phyloP scores from a whole-genome alignment of 2,329 filamentous ascomycete species.

The Aspergillus latus region DNA sequence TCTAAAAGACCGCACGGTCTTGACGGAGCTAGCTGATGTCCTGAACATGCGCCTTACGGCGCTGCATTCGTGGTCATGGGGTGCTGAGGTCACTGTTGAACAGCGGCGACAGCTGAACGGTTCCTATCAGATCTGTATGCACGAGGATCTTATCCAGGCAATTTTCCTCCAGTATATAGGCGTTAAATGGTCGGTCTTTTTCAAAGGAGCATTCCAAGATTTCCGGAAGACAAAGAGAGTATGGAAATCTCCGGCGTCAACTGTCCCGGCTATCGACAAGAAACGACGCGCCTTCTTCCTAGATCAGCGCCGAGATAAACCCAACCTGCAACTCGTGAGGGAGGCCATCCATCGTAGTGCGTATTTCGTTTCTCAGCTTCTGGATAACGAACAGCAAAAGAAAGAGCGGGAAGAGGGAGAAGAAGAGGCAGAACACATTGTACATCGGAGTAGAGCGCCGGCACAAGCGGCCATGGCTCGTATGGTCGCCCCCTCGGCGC shows the following conservation, averaged over 20 bases:
- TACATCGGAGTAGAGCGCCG: too few species aligned
- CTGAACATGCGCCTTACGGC: slow-evolving; percentile 15
- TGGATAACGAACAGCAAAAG: slow-evolving; percentile 2
- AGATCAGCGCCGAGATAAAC: neutral
- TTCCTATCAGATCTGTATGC: slow-evolving; percentile 15
- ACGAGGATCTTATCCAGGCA: slow-evolving; percentile 19
- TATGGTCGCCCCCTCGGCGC: neutral
- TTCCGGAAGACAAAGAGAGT: slow-evolving; percentile 4
- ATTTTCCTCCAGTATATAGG: slow-evolving; percentile 18
- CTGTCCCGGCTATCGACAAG: slow-evolving; percentile 10
- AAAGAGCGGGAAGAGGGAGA: slow-evolving; percentile 10
- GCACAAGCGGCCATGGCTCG: neutral
- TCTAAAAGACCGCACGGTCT: slow-evolving; percentile 7
- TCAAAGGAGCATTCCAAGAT: slow-evolving; percentile 4
- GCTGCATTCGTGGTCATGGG: slow-evolving; percentile 16
- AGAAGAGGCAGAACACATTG: slow-evolving; percentile 7
- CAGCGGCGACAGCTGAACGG: slow-evolving; percentile 17
- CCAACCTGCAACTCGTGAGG: slow-evolving; percentile 2
- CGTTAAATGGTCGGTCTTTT: slow-evolving; percentile 14
- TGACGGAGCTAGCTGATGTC: slow-evolving; percentile 15
- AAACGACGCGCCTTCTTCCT: slow-evolving; percentile 17
- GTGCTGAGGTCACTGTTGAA: slow-evolving; percentile 9
- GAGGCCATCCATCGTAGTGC: slow-evolving; percentile 9
- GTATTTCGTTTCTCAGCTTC: slow-evolving; percentile 18
- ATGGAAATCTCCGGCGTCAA: slow-evolving; percentile 10